Base-by-base conservation (phyloP, 2,329 filamentous ascomycete species). In the Fusarium oxysporum region DNA sequence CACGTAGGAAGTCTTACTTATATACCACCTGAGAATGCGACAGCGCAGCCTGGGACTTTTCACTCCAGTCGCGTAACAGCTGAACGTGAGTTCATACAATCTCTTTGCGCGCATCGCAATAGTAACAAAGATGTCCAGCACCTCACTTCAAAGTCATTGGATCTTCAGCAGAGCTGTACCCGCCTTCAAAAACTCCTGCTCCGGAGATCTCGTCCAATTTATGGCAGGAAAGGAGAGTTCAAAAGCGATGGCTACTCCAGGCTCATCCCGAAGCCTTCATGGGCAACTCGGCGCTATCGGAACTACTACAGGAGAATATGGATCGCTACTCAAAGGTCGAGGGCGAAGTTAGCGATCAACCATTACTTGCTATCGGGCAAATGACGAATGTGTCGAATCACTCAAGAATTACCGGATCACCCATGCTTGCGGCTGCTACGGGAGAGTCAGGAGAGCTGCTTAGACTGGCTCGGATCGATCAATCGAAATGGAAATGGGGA, bases 371-470 rank as follows among this genome's bases (percentile, higher is more conserved):
- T 5, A 82, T 89, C 33, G 91, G 91, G 3, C 86, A 88, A 63
- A 84, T 90, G 70, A 79, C 82, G 4, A 83, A 89, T 70, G 68
- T 81, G 23, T 83, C 81, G 43, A 63, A 79, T 23, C 73, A 77
- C 6, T 74, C 63, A 33, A 76, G 59, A 37, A 50, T 72, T 37
- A 71, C 63, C 3, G 78, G 76, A 21, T 79, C 80, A 17, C 80
- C 82, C 4, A 79, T 83, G 73, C 83, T 86, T 68, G 88, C 83
- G 69, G 86, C 82, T 75, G 86, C 83, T 9, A 83, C 86, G 5
- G 92, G 92, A n/a, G 84, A 86, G 54, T 86, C 85, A 19, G 88
- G 89, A 3, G 87, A 91, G 71, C 81, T 88, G 3, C 80, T 94
- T 14, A 87, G 88, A 5, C 77, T 94, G 5, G 80, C 86, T 8